Evolutionary conservation across 257 asterid genomes (phyloP), one percentile per base, ranked within the genome.

Genomic region (Lavandula angustifolia): DNA sequence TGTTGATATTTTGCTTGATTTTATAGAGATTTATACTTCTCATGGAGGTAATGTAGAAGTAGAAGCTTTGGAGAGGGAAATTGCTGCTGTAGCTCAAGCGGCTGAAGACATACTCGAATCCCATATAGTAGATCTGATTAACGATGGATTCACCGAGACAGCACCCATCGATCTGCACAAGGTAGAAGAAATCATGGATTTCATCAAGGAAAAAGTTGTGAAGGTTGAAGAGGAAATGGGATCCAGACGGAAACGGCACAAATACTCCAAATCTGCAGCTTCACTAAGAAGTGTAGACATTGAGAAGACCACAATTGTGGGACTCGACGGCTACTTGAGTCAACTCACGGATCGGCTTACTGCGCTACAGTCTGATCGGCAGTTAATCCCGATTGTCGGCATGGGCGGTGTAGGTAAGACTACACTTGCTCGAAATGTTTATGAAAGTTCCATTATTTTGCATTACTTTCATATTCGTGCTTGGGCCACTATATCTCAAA

Each of bases 321-420:
- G 63, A 37, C 37, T 57, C 5, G 48, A 57, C 38, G 49, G 49
- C 49, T 57, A 57, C 63, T 37, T 10, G 48, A 57, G 44, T 8
- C 63, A 57, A 31, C 63, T 57, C 3, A 16, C 16, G 48, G 63
- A 57, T 16, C 13, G 29, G 9, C 49, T 57, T 48, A 57, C 34
- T 18, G 29, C 33, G 0, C 42, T 31, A 13, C 33, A 57, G 8
- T 37, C 63, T 9, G 47, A 57, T 57, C 47, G 49, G 16, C 47
- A 57, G 3, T 7, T 57, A 2, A 57, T 57, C 32, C 48, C 63
- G 17, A 35, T 57, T 14, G 47, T 37, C 33, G 63, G 63, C 13
- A 57, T 57, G 63, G 63, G 48, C 27, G 63, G 63, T 0, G 17
- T 14, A 3, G 63, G 63, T 57, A 57, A 57, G 63, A 57, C 63